phyloP scores from a whole-genome alignment of 768 basidiomycete species.

The Termitomyces sp. region DNA sequence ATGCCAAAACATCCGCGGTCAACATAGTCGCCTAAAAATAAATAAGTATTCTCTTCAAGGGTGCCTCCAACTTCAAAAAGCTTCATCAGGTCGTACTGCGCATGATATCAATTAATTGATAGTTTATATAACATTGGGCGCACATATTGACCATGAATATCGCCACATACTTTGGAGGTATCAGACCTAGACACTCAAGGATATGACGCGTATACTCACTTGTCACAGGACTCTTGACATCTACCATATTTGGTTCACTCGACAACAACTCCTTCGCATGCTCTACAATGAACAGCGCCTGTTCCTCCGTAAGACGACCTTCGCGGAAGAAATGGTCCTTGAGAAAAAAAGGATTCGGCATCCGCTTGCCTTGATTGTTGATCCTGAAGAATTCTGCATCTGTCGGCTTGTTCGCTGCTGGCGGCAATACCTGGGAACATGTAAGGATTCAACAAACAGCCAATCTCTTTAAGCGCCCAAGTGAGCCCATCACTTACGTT shows the following conservation, averaged over 20 bases:
- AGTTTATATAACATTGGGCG: conserved; percentile 1
- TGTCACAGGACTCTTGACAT: conserved; percentile 86
- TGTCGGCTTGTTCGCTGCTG: conserved; percentile 58
- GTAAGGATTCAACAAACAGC: background rate
- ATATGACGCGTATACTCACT: conserved; percentile 48
- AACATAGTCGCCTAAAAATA: conserved; percentile 97
- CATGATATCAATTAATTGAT: background rate
- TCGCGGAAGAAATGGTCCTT: conserved; percentile 90
- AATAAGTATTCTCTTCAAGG: conserved; percentile 77
- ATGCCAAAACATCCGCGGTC: conserved; percentile 92
- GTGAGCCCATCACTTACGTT: conserved; percentile 12
- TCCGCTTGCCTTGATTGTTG: conserved; percentile 48
- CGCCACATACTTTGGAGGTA: conserved; percentile 76
- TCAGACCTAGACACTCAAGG: background rate
- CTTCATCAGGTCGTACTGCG: conserved; percentile 96
- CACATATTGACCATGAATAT: conserved; percentile 98
- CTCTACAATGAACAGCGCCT: conserved; percentile 81
- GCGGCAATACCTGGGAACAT: conserved; percentile 60
- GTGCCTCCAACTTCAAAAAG: conserved; percentile 93
- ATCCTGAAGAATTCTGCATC: conserved; percentile 70
- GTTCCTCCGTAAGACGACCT: conserved; percentile 77
- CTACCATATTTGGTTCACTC: conserved; percentile 81
- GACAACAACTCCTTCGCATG: conserved; percentile 63
- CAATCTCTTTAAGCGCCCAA: conserved; percentile 9
- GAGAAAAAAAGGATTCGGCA: conserved; percentile 76